Base-by-base conservation (phyloP, 345 rosid genomes). In the Populus davidiana region DNA sequence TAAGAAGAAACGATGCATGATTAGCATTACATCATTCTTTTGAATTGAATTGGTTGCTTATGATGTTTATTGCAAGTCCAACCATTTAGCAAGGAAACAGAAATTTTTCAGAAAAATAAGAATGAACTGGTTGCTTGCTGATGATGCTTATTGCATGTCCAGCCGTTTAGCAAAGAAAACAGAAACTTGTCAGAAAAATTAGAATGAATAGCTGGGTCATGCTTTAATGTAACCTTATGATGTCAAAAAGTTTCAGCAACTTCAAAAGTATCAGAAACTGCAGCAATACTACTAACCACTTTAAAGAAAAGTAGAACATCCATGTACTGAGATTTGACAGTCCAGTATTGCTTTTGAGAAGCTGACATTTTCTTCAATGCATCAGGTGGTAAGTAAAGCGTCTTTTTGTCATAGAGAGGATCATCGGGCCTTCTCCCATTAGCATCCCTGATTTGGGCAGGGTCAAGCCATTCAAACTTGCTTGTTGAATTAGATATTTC, bases 401-500 rank as follows among this genome's bases (percentile, higher is more conserved):
- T 89, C 85, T 83, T 88, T 79, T 82, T 91, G 76, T 95, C 91
- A 49, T 86, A 93, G 78, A 92, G 93, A 44, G 97, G 90, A 86
- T 95, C 92, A 62, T 74, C 79, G 70, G 98, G 96, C 64, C 91
- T 85, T 82, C 98, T 93, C 81, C 94, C 83, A 71, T 86, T 92
- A 27, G 89, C 91, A 71, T 94, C 98, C 83, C 86, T 89, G 73
- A 93, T 90, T 67, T 70, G 75, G 68, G 89, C 87, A 81, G 93
- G 91, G 59, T 90, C 87, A 82, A 95, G 98, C 98, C 98, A 95
- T 59, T 91, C 99, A 84, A 93, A 95, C 85, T 92, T 92, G 86
- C 90, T 87, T 71, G 86, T 82, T 63, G 85, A 75, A 77, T 90
- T 87, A 74, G 72, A 81, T 74, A 75, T 79, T 80, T 78, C 67